phyloP scores from a whole-genome alignment of 495 filamentous ascomycete genomes.

The Articulospora tetracladia region DNA sequence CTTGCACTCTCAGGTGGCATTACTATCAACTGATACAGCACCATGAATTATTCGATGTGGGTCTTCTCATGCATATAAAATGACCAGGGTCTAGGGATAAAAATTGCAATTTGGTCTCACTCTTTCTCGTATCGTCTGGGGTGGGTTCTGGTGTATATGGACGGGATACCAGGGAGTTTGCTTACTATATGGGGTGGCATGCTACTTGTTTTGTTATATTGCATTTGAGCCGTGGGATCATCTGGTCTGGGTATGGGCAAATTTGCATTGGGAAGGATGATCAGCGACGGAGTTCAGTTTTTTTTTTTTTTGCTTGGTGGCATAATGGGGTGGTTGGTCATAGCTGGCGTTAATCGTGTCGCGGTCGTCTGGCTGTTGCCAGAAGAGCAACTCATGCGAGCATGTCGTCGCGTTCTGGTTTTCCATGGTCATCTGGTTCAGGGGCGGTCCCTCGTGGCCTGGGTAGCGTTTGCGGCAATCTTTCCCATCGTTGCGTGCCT shows the following conservation, averaged over 20 bases:
- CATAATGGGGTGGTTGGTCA: background rate
- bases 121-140: no score
- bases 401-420: no score
- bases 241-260: background rate
- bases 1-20: conserved; percentile 16
- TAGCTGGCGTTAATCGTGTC: no score
- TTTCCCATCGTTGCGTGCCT: no score
- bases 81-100: no score
- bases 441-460: no score
- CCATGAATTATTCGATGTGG: background rate
- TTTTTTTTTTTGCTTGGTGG: background rate
- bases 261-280: background rate
- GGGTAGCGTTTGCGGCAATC: no score
- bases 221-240: background rate
- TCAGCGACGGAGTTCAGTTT: background rate
- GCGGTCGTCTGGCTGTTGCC: no score
- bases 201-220: background rate
- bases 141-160: background rate
- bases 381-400: no score
- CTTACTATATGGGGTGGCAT: background rate
- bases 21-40: conserved; percentile 18
- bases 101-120: no score
- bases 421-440: no score
- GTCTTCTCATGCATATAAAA: no score
- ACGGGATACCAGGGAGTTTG: background rate